Base-by-base conservation (phyloP, 768 basidiomycete genomes). In the Porphyrellus cyaneotinctus region DNA sequence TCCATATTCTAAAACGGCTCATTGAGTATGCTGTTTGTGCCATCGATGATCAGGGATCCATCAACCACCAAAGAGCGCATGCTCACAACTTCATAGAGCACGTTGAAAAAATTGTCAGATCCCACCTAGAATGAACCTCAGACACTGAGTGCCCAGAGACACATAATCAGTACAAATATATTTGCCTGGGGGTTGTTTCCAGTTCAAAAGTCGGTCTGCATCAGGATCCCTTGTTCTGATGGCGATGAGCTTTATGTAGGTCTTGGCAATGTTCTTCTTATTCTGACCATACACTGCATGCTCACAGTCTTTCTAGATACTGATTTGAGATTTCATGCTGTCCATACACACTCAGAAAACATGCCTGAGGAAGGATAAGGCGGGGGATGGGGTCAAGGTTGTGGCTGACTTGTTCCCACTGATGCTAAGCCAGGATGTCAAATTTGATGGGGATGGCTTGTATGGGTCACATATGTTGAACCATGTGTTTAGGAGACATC, bases 201-300 rank as follows among this genome's bases (percentile, higher is more conserved):
- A 98, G 58, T 95, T 88, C 42, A 88, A 71, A 39, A 99, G 72
- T 36, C 89, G 80, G 43, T 87, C 78, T 0, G 91, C 87, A 63
- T 95, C 91, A 7, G 83, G 84, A 49, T 91, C 88, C 64, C 82
- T 82, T 65, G 72, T 80, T 33, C 87, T 86, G 3, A 99, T 75
- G 1, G 90, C 91, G 32, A 98, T 88, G 3, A 95, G 78, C 56
- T 88, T 85, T 73, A 95, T 91, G 66, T 95, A 97, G 11, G 83
- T 84, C 69, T 94, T 97, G 6, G 94, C 95, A 3, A 99, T 73
- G 64, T 88, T 90, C 72, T 88, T 89, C 74, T 99, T 97, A 67
- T 99, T 99, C 58, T 97, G 70, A 14, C 93, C 91, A 68, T 98
- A 99, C 0, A 94, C 85, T 0, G 91, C 81, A 49, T 95, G 84